Evolutionary conservation across 495 filamentous ascomycete genomes (phyloP), one percentile per base, ranked within the genome.

Genomic region (Baudoinia panamericana): DNA sequence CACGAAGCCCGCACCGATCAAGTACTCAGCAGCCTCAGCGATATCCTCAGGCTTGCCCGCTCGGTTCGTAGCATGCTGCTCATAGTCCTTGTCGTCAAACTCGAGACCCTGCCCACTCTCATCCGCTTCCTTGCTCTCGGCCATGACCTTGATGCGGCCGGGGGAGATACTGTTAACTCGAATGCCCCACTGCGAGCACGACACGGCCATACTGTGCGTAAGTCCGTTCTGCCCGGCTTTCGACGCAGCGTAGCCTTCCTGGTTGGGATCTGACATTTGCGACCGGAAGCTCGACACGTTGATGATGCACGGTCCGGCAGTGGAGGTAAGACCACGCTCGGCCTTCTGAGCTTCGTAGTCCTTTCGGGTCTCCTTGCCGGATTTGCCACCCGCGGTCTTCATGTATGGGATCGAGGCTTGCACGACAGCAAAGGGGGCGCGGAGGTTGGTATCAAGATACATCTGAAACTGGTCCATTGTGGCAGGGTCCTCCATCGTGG

Each of bases 21-120:
- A 30, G 40, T 52, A 58, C 48, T 58, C 51, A 13, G 52, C 53
- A 10, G 55, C 53, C 36, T 54, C 47, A 0, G 33, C 36, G 21
- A 58, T 47, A 44, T 58, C 53, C 30, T 53, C 46, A 17, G 43
- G 40, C 35, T 38, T 51, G 1, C 53, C 55, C 10, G 48, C 55
- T n/a, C 53, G 38, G 11, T 47, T 45, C 4, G 55, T 41, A 8
- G 46, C 40, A 40, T 58, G 53, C 31, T 45, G 43, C 30, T 50
- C 39, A 27, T 41, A 25, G 34, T 57, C 54, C 25, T 49, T 43
- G 10, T 43, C 38, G 0, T 46, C 38, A 42, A 18, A 12, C 40
- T 27, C 28, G 33, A 12, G 23, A 2, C 16, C 38, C 44, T 20
- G 44, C 37, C 41, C 43, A 43, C 26, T 47, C 30, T 38, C 44